These are phyloP conservation scores for Colletotrichum viniferum DNA, from an alignment of 2,329 filamentous ascomycete species.

Conservation along the genomic window DNA sequence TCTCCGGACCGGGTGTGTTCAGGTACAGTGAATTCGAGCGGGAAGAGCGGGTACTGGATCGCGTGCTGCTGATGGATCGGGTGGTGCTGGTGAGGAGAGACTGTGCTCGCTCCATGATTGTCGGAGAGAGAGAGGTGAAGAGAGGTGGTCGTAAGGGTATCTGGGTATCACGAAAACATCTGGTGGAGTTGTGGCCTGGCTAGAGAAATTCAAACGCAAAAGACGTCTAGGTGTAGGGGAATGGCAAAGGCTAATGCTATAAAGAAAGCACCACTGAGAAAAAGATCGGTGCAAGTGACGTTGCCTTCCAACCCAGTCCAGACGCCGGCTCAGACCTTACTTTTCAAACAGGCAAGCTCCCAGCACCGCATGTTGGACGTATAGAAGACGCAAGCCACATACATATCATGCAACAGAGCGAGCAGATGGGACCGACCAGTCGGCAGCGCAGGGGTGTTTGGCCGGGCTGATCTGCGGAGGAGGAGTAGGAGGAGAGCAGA, in stretches of 20 bases:
- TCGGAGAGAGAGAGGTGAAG: conserved; percentile 7
- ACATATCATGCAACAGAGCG: conserved; percentile 20
- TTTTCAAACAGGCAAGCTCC: conserved; percentile 13
- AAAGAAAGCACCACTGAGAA: background rate
- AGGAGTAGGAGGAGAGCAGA: background rate
- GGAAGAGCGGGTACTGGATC: conserved; percentile 22
- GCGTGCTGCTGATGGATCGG: conserved; percentile 18
- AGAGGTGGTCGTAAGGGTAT: background rate
- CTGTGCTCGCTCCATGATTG: conserved; percentile 22
- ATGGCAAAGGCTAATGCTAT: conserved; percentile 16
- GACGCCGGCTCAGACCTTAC: conserved; percentile 18
- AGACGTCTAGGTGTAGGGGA: background rate
- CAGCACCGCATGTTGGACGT: conserved; percentile 12
- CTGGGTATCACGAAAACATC: conserved; percentile 20
- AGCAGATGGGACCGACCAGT: conserved; percentile 17
- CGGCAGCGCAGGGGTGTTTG: background rate
- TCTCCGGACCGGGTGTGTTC: conserved; percentile 7
- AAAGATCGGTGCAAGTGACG: conserved; percentile 3
- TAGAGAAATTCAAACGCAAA: background rate
- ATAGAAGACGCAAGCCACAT: conserved; percentile 13
- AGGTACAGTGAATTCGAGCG: conserved; percentile 20
- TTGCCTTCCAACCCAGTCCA: conserved; percentile 3
- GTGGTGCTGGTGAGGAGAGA: conserved; percentile 21
- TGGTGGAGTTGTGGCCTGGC: background rate
- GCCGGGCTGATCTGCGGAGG: conserved; percentile 12